phyloP scores from a whole-genome alignment of 1,284 basidiomycete species.

The Sutorius eximius region DNA sequence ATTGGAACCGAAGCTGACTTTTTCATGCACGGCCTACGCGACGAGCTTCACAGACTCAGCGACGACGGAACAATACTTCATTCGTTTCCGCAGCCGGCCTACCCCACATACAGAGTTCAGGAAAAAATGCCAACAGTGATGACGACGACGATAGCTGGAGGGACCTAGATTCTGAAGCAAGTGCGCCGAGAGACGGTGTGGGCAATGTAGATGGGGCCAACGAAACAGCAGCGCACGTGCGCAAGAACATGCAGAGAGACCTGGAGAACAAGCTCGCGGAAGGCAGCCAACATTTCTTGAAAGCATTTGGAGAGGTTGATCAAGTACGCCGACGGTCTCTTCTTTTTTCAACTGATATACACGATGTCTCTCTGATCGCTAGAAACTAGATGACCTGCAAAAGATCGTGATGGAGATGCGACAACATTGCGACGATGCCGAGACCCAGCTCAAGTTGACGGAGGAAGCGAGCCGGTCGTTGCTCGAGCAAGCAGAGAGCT shows the following conservation, averaged over 20 bases:
- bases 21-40: conserved; percentile 22
- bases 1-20: too few species aligned
- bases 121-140: conserved; percentile 25
- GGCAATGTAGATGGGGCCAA: conserved; percentile 34
- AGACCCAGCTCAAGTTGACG: conserved; percentile 73
- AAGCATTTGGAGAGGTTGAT: conserved; percentile 84
- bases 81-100: neutral
- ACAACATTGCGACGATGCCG: conserved; percentile 40
- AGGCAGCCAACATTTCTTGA: conserved; percentile 79
- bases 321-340: conserved; percentile 55
- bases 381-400: conserved; percentile 30
- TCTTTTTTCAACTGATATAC: neutral
- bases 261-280: conserved; percentile 77
- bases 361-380: neutral
- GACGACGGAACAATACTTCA: conserved; percentile 55
- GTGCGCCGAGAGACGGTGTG: conserved; percentile 8
- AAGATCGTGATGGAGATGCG: conserved; percentile 23
- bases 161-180: conserved; percentile 16
- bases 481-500: conserved; percentile 83
- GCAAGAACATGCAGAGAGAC: conserved; percentile 80
- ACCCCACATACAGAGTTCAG: conserved; percentile 9
- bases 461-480: conserved; percentile 79
- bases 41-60: conserved; percentile 82
- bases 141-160: conserved; percentile 40
- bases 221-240: conserved; percentile 65